phyloP scores from a whole-genome alignment of 2,329 filamentous ascomycete genomes.

The Chaetomiaceae sp. region DNA sequence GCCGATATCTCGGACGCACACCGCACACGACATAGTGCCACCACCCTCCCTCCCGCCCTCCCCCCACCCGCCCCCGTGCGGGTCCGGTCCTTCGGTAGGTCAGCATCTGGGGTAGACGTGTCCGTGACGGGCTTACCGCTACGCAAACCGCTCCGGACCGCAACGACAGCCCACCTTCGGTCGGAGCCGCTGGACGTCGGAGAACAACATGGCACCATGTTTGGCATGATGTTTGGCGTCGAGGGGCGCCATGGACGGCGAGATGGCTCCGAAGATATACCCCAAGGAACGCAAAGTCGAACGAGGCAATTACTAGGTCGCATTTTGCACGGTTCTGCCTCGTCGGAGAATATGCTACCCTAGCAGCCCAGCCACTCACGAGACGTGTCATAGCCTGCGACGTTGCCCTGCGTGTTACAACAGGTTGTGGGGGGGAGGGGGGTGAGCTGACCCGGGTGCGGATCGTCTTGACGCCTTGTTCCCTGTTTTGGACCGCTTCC shows the following conservation, averaged over 20 bases:
- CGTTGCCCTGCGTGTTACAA: neutral
- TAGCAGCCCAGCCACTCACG: neutral
- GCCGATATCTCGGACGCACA: neutral
- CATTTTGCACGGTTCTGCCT: neutral
- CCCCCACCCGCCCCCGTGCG: neutral
- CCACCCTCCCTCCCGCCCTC: neutral
- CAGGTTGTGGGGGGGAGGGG: neutral
- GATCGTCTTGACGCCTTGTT: neutral
- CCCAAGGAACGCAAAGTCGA: neutral
- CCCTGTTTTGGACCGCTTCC: neutral
- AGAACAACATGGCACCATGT: neutral
- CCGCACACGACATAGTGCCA: neutral
- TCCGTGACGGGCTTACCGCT: too few species aligned
- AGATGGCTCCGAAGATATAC: neutral
- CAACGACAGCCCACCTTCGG: neutral
- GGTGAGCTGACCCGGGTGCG: neutral
- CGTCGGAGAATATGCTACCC: constrained; percentile 8
- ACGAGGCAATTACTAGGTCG: neutral
- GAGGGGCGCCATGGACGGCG: too few species aligned
- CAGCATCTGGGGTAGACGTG: neutral
- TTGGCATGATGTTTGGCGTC: neutral
- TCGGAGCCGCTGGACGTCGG: neutral
- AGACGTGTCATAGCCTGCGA: neutral
- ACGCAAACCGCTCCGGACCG: too few species aligned
- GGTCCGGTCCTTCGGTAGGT: neutral